A percentile compares a stretch with the other conserved stretches of the same genome.
These are phyloP conservation scores for Picea glauca DNA, from an alignment of 75 land plant species.

Conservation along the genomic window DNA sequence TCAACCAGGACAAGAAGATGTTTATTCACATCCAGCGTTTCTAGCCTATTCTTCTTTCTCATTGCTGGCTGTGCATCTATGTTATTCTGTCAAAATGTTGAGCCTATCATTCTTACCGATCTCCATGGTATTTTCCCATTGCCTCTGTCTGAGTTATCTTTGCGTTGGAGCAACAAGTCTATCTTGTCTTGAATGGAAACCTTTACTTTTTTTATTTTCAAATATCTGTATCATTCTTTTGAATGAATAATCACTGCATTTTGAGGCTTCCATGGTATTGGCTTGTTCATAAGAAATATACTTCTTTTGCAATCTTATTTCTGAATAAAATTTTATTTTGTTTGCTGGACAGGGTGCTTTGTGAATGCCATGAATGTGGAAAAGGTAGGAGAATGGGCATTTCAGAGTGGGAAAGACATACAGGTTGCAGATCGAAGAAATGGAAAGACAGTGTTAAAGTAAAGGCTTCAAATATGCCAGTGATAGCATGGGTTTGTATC, in stretches of 20 bases:
- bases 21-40: neutral
- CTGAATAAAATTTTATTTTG: neutral
- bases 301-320: neutral
- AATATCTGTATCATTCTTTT: neutral
- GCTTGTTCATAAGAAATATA: neutral
- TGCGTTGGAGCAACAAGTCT: neutral
- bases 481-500: too few species aligned
- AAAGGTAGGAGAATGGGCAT: slow-evolving; percentile 40
- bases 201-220: neutral
- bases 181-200: neutral
- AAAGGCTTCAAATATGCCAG: slow-evolving; percentile 30
- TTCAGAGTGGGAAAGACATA: slow-evolving; percentile 82
- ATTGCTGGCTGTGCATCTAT: neutral
- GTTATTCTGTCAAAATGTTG: neutral
- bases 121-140: neutral
- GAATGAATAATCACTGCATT: neutral
- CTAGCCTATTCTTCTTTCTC: neutral
- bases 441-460: slow-evolving; percentile 86
- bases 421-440: slow-evolving; percentile 81
- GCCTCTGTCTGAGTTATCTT: neutral
- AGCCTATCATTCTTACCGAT: neutral
- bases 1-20: neutral
- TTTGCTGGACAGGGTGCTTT: slow-evolving; percentile 45
- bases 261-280: neutral
- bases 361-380: slow-evolving; percentile 70